These are phyloP conservation scores for Chenopodium album DNA, from an alignment of 148 eudicot species.

Conservation along the genomic window DNA sequence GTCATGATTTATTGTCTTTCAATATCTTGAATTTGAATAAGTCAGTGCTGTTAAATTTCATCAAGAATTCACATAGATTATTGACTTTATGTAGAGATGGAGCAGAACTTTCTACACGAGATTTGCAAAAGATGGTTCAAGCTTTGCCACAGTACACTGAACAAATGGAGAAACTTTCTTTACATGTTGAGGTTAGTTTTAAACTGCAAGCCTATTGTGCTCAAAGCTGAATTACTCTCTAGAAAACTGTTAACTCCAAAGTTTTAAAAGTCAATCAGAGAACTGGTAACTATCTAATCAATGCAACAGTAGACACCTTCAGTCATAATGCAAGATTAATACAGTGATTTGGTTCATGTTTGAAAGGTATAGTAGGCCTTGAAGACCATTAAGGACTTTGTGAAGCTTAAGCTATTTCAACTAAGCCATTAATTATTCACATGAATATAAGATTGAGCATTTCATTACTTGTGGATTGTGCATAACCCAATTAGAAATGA, in stretches of 20 bases:
- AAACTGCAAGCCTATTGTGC: background rate
- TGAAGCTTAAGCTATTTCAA: background rate
- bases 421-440: background rate
- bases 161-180: slow-evolving; percentile 83
- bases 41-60: background rate
- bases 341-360: background rate
- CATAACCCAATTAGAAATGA: background rate
- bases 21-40: background rate
- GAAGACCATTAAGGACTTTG: background rate
- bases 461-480: background rate
- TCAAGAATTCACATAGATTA: slow-evolving; percentile 13
- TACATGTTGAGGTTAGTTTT: slow-evolving; percentile 78
- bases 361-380: background rate
- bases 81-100: slow-evolving; percentile 64
- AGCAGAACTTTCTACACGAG: slow-evolving; percentile 79
- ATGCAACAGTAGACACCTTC: background rate
- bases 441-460: background rate
- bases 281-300: background rate
- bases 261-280: background rate
- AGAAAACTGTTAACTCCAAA: background rate
- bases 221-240: background rate
- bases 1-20: background rate
- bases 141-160: slow-evolving; percentile 95
- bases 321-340: background rate
- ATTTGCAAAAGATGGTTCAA: slow-evolving; percentile 97